These are phyloP conservation scores for Aquilaria yunnanensis DNA, from an alignment of 345 rosid species.

Conservation along the genomic window DNA sequence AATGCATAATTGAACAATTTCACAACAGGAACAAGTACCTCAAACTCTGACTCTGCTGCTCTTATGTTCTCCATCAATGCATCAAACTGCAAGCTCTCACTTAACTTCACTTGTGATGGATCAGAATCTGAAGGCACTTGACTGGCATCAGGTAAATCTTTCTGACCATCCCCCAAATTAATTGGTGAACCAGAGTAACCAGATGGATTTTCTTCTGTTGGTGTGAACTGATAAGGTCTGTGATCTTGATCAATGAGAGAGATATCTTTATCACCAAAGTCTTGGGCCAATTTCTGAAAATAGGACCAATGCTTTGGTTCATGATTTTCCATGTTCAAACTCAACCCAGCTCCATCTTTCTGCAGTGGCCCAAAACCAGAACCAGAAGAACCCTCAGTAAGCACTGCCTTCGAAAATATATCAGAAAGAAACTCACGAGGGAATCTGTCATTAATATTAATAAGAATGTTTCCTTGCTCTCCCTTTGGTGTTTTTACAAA, in stretches of 20 bases:
- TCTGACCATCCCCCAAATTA: conserved; percentile 36
- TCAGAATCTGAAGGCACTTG: conserved; percentile 22
- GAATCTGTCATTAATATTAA: conserved; percentile 79
- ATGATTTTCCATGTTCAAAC: conserved; percentile 63
- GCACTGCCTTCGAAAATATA: conserved; percentile 55
- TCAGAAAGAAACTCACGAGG: conserved; percentile 80
- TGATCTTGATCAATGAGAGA: conserved; percentile 55
- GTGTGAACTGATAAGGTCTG: conserved; percentile 30
- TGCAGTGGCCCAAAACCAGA: conserved; percentile 24
- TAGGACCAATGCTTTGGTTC: conserved; percentile 85
- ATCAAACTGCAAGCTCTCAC: conserved; percentile 60
- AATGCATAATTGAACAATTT: conserved; percentile 18
- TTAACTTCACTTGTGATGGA: conserved; percentile 32
- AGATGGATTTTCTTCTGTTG: conserved; percentile 31
- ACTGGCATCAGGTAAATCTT: conserved; percentile 22
- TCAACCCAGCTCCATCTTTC: conserved; percentile 59
- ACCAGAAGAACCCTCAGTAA: conserved; percentile 44
- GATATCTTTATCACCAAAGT: conserved; percentile 43
- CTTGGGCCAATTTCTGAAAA: conserved; percentile 81
- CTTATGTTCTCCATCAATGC: conserved; percentile 56
- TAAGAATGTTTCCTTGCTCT: conserved; percentile 52
- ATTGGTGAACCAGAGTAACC: conserved; percentile 32
- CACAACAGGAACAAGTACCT: conserved; percentile 41
- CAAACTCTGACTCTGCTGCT: conserved; percentile 39
- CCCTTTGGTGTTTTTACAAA: conserved; percentile 25